Evolutionary conservation across 1,284 basidiomycete species (phyloP), one percentile per base, ranked within the genome.

Genomic region (Ceratobasidium sp.): DNA sequence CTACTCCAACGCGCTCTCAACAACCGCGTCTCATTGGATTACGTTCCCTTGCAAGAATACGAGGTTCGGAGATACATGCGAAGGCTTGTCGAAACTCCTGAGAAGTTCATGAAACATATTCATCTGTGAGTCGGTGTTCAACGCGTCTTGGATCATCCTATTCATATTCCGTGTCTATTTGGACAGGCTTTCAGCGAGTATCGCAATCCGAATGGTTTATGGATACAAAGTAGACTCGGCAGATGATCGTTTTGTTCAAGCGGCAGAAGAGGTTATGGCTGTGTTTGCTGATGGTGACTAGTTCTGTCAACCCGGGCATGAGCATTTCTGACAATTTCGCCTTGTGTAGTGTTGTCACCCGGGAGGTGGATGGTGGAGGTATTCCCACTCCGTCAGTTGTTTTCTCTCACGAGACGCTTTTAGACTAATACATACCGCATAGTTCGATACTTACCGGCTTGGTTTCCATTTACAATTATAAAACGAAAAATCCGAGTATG

Each of bases 381-480:
- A 4, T 60, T 71, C 23, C 69, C 69, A 50, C 32, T 59, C 9
- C 36, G 69, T 71, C 12, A 52, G 69, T 36, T 9, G 28, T 36
- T 21, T 18, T 21, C 34, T 58, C 34, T 5, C 12, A 28, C 3
- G n/a, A 28, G 34, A 6, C 10, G 16, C 43, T 23, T 28, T 46
- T 16, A 30, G 5, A 18, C 28, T 55, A n/a, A n/a, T 23, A 28
- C 12, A 34, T 5, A 23, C 26, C 23, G 18, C 12, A 23, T 21
- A 80, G 79, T 80, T 23, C 72, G 71, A n/a, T 76, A 79, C 59
- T 71, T 80, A 18, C 80, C 80, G 2, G 71, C 76, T 0, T 80
- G 80, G 80, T 67, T 80, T 55, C 80, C 79, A 32, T 78, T 79
- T 5, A 76, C 77, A 23, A 76, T 76, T 1, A 79, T 78, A 75